Percentiles rank a stretch among this genome's conserved stretches.
These are phyloP conservation scores for Geotrichum phurueaensis DNA, from an alignment of 1,139 yeast species.

Conservation along the genomic window DNA sequence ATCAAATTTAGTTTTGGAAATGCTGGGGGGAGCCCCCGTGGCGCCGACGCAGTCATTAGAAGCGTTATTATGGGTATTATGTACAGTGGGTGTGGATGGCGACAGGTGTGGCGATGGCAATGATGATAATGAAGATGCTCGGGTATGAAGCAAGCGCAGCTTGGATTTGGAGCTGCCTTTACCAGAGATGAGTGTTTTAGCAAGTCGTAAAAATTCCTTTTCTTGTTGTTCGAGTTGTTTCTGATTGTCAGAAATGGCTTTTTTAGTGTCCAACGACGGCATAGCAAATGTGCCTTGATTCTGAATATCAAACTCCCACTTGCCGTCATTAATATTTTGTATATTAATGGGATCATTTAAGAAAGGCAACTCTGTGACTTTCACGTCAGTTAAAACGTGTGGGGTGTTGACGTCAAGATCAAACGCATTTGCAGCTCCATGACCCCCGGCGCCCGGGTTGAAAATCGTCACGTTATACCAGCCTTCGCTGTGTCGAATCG, in stretches of 20 bases:
- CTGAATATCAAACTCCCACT: neutral
- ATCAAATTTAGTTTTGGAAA: neutral
- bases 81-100: neutral
- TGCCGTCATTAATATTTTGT: neutral
- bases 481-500: neutral
- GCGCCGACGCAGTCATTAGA: neutral
- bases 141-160: neutral
- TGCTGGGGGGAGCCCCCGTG: neutral
- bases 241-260: neutral
- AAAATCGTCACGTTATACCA: neutral
- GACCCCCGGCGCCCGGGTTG: neutral
- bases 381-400: neutral
- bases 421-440: neutral
- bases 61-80: neutral
- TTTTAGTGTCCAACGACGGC: neutral
- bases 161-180: neutral
- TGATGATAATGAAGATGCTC: neutral
- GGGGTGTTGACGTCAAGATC: neutral
- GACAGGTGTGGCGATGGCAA: neutral
- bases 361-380: neutral
- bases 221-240: neutral
- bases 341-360: neutral
- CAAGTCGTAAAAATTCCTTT: constrained; percentile 1
- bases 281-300: neutral
- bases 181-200: constrained; percentile 4